Evolutionary conservation across 805 yeast species (phyloP).

Genomic region (Pichia manshurica): DNA sequence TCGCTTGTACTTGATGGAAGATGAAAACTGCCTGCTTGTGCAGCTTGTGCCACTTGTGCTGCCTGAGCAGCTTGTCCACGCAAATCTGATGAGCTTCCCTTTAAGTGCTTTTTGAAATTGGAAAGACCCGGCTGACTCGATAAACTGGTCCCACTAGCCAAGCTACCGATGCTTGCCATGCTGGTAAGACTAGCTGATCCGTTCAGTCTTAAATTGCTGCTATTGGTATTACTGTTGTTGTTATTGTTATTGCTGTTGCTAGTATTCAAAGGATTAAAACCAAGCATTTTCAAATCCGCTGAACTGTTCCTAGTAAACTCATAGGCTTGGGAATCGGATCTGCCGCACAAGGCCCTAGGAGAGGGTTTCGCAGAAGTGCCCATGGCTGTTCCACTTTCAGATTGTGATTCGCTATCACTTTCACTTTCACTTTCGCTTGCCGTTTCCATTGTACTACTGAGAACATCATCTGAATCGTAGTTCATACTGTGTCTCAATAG

Average conservation of each 20-base stretch:
- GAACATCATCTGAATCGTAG: constrained; percentile 17
- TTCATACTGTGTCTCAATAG: constrained; percentile 10
- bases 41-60: not conserved
- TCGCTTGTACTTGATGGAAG: constrained; percentile 9
- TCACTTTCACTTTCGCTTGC: constrained; percentile 9
- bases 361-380: constrained; percentile 7
- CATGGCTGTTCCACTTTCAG: not conserved
- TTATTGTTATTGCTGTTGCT: not conserved
- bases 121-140: constrained; percentile 4
- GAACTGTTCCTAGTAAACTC: constrained; percentile 20
- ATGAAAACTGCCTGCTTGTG: not conserved
- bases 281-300: constrained; percentile 5
- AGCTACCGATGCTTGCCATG: constrained; percentile 8
- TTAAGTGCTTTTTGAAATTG: constrained; percentile 6
- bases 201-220: not conserved
- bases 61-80: constrained; percentile 7
- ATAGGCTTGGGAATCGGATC: constrained; percentile 30
- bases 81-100: constrained; percentile 13
- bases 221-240: too few species aligned
- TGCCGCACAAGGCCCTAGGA: constrained; percentile 16
- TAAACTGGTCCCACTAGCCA: constrained; percentile 8
- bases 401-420: constrained; percentile 3
- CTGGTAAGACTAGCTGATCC: constrained; percentile 8
- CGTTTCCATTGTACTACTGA: constrained; percentile 10
- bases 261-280: not conserved